Percentiles rank a stretch among this genome's conserved stretches.
phyloP scores from a whole-genome alignment of 2,329 filamentous ascomycete species.

The Knoxdaviesia proteae region DNA sequence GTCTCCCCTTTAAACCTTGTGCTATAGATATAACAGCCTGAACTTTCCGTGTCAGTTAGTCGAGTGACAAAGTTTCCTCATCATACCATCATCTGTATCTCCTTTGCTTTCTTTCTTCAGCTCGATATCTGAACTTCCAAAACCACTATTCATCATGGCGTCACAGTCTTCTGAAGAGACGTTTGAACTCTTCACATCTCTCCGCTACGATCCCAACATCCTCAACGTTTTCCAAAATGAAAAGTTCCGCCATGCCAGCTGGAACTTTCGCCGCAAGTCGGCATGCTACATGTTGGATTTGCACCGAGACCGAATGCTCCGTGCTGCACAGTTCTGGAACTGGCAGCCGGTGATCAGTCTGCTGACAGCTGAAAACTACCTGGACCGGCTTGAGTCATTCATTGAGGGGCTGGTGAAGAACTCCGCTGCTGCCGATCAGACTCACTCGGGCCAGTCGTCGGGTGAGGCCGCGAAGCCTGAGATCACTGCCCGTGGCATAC shows the following conservation, averaged over 20 bases:
- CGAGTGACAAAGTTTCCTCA: too few relatives aligned
- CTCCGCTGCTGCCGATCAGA: background rate
- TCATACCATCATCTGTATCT: too few relatives aligned
- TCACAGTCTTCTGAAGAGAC: conserved; percentile 7
- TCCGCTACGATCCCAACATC: conserved; percentile 49
- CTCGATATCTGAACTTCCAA: too few relatives aligned
- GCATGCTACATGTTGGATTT: conserved; percentile 62
- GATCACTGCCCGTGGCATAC: conserved; percentile 16
- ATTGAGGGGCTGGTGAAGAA: conserved; percentile 9
- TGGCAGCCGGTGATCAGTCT: conserved; percentile 25
- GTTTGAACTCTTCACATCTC: conserved; percentile 48
- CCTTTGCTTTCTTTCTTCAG: too few relatives aligned
- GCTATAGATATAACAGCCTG: too few relatives aligned
- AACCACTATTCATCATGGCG: conserved; percentile 11
- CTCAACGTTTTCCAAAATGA: conserved; percentile 17
- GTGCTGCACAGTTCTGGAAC: conserved; percentile 33
- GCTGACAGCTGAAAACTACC: conserved; percentile 23
- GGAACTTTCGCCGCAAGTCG: conserved; percentile 29
- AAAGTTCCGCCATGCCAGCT: conserved; percentile 21
- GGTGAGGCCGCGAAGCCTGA: too few relatives aligned
- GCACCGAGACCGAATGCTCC: conserved; percentile 61
- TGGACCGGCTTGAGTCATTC: conserved; percentile 19
- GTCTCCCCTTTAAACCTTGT: too few relatives aligned
- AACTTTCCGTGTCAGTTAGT: too few relatives aligned
- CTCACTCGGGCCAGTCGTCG: too few relatives aligned